Conservation (phyloP, 495 filamentous ascomycete genomes). For the Lichenothelia convexa region DNA sequence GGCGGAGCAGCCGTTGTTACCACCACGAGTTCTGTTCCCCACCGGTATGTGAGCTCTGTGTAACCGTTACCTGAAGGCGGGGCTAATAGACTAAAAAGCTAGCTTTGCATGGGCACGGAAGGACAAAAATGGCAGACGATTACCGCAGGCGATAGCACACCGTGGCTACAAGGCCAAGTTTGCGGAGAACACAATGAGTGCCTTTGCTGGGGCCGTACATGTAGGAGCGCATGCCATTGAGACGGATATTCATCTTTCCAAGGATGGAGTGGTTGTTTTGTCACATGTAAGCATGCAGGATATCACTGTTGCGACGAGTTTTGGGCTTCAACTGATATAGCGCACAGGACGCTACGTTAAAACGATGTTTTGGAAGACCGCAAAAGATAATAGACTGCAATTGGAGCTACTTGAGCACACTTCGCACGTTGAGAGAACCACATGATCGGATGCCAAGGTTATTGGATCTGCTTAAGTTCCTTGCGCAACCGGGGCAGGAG, state of each 20-base stretch:
- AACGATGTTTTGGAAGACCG: conserved; percentile 59
- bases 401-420: conserved; percentile 48
- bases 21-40: conserved; percentile 8
- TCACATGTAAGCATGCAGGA: conserved; percentile 60
- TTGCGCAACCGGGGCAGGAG: conserved; percentile 40
- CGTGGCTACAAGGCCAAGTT: conserved; percentile 62
- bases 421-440: conserved; percentile 49
- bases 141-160: conserved; percentile 71
- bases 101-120: conserved; percentile 14
- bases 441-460: conserved; percentile 56
- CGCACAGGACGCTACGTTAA: conserved; percentile 48
- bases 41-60: conserved; percentile 3
- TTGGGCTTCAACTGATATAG: conserved; percentile 5
- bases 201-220: conserved; percentile 53
- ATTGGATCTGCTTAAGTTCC: conserved; percentile 53
- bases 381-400: conserved; percentile 56
- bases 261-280: conserved; percentile 68
- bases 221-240: conserved; percentile 69
- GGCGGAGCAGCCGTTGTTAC: background rate
- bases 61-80: background rate
- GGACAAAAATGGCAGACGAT: conserved; percentile 14
- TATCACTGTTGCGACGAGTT: too few species aligned
- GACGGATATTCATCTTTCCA: conserved; percentile 69
- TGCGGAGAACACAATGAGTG: conserved; percentile 74
- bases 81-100: conserved; percentile 11